Evolutionary conservation across 352 stramenopile genomes (phyloP).

Genomic region (Pythium volutum): DNA sequence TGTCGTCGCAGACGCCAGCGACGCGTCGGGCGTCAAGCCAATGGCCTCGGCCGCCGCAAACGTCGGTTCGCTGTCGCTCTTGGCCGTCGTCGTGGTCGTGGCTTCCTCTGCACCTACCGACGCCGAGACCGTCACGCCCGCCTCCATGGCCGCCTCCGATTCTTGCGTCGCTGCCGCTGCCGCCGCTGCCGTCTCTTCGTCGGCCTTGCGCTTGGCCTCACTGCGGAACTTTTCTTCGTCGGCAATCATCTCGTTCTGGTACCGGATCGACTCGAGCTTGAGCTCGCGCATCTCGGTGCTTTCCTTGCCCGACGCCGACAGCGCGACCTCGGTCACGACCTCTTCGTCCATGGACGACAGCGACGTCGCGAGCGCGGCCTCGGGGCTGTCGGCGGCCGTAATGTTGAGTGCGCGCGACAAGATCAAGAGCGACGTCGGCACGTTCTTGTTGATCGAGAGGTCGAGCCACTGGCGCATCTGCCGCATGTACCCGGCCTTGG

Average conservation of each 20-base stretch:
- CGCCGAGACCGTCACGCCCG: constrained; percentile 10
- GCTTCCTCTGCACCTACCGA: constrained; percentile 15
- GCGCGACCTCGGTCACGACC: constrained; percentile 82
- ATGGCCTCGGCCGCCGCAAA: constrained; percentile 20
- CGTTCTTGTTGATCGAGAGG: constrained; percentile 97
- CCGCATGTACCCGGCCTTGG: constrained; percentile 93
- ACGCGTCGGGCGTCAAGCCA: constrained; percentile 15
- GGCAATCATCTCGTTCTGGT: constrained; percentile 96
- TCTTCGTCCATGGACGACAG: constrained; percentile 89
- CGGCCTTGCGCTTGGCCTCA: constrained; percentile 73
- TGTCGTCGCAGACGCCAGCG: constrained; percentile 27
- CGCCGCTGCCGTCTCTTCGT: constrained; percentile 55
- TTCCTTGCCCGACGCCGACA: constrained; percentile 65
- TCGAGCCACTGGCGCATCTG: constrained; percentile 98
- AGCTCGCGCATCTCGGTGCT: constrained; percentile 74
- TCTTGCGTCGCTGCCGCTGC: constrained; percentile 25
- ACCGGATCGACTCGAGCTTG: constrained; percentile 90
- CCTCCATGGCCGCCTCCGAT: background rate
- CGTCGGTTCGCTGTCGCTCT: constrained; percentile 12
- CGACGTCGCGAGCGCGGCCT: constrained; percentile 82
- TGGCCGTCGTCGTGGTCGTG: background rate
- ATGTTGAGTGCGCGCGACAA: constrained; percentile 98
- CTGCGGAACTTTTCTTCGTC: constrained; percentile 90
- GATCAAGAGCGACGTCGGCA: constrained; percentile 98
- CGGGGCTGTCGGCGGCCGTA: constrained; percentile 75